Evolutionary conservation across 352 stramenopile species (phyloP), one percentile per base, ranked within the genome.

Genomic region (Pythium oligandrum): DNA sequence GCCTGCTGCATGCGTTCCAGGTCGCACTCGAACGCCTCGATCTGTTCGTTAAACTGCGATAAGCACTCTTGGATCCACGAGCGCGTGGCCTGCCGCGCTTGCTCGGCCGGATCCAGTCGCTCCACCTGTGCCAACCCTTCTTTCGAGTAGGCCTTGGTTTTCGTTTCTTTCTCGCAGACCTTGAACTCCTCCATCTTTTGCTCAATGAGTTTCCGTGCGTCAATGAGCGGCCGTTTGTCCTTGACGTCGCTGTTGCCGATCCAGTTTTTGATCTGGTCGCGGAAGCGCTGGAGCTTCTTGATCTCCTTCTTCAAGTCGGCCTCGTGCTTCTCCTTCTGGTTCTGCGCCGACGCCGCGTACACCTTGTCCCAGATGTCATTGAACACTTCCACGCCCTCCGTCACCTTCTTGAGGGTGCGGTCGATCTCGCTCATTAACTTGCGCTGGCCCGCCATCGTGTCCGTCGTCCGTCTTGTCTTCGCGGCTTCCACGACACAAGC

Each of bases 171-270:
- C 79, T 99, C 97, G 60, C 95, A 98, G 42, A 99, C 87, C 65
- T 99, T 99, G 70, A 99, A 99, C 71, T 98, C 87, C 78, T 99
- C 97, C 97, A 99, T 99, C 73, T 99, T 98, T 40, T 94, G 95
- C 73, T 99, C 97, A 54, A 99, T 99, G 17, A 98, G 75, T 42
- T 93, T 92, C 1, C 84, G 82, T 31, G 88, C 67, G n/a, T 96
- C 82, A 39, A 84, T 73, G 8, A 96, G 64, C 48, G 83, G 78
- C 33, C 78, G 74, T 69, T 99, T 99, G 75, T 99, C 96, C 71
- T 99, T 99, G 52, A 99, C 96, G 57, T 99, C 97, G 44, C 85
- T 95, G 53, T 94, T 98, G 53, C 85, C 75, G 58, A 99, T 97
- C 97, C 97, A 99, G 56, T 90, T 98, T 76, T 99, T 99, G 70